A percentile compares a stretch with the other conserved stretches of the same genome.
Evolutionary conservation across 331 rosid species (phyloP).

Genomic region (Arachis monticola): DNA sequence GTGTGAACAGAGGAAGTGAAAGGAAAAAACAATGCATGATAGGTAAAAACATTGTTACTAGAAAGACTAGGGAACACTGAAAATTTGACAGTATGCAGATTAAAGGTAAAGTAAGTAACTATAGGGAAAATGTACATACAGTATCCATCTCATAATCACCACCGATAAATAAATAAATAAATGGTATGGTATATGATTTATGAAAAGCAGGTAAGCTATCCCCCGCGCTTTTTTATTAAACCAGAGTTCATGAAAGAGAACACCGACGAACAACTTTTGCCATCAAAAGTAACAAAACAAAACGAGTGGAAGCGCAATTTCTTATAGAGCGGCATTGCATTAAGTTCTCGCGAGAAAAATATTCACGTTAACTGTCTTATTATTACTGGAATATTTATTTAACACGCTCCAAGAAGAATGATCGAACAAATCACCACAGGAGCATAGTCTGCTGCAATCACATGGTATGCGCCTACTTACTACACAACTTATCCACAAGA

Average conservation of each 20-base stretch:
- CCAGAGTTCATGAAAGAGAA: constrained; percentile 3
- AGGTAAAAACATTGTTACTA: too few relatives aligned
- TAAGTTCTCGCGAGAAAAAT: not conserved
- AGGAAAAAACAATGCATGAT: not conserved
- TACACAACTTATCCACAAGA: not conserved
- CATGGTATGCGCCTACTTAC: not conserved
- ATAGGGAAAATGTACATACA: not conserved
- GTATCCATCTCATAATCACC: not conserved
- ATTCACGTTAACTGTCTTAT: not conserved
- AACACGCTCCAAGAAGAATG: too few relatives aligned
- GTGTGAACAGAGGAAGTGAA: not conserved
- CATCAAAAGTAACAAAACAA: constrained; percentile 23
- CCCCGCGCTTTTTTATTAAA: constrained; percentile 12
- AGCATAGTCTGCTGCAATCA: not conserved
- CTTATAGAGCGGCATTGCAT: not conserved
- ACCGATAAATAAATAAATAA: constrained; percentile 42
- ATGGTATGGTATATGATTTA: constrained; percentile 25
- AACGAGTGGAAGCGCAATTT: not conserved
- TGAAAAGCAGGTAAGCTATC: constrained; percentile 35
- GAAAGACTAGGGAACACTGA: not conserved
- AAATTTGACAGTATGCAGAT: too few relatives aligned
- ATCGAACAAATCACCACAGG: too few relatives aligned
- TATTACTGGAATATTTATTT: not conserved
- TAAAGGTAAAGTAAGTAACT: too few relatives aligned
- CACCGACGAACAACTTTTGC: constrained; percentile 1